phyloP scores from a whole-genome alignment of 805 yeast species.

The Brettanomyces sp. region DNA sequence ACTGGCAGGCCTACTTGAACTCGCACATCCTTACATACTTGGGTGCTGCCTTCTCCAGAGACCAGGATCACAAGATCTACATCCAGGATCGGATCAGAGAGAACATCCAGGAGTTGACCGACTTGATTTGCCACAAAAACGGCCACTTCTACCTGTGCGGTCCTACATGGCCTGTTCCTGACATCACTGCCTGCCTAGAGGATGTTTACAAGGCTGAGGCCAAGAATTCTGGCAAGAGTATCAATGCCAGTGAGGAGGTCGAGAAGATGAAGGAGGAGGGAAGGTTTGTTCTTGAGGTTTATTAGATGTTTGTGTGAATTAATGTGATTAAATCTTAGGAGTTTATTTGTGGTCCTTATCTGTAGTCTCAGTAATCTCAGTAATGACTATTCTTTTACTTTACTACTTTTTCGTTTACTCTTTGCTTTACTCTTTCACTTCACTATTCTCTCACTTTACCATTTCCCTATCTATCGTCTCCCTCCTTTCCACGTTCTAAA shows the following conservation, averaged over 20 bases:
- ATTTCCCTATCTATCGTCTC: neutral
- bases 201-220: constrained; percentile 75
- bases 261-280: constrained; percentile 92
- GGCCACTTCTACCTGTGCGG: constrained; percentile 97
- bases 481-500: neutral
- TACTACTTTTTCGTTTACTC: too few relatives aligned
- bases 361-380: too few relatives aligned
- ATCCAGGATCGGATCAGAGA: constrained; percentile 90
- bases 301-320: constrained; percentile 30
- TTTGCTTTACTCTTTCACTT: too few relatives aligned
- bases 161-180: constrained; percentile 99
- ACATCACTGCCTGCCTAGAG: constrained; percentile 80
- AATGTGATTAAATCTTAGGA: too few relatives aligned
- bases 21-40: constrained; percentile 89
- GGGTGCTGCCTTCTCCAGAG: constrained; percentile 98
- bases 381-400: neutral
- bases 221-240: constrained; percentile 48
- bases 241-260: constrained; percentile 70
- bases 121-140: constrained; percentile 64
- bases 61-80: constrained; percentile 88
- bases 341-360: too few relatives aligned
- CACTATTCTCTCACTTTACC: neutral
- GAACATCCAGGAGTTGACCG: constrained; percentile 60
- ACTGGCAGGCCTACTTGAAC: constrained; percentile 92
- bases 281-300: constrained; percentile 88